These are phyloP conservation scores for Tylopilus sp. DNA, from an alignment of 1,284 basidiomycete species.

Conservation along the genomic window DNA sequence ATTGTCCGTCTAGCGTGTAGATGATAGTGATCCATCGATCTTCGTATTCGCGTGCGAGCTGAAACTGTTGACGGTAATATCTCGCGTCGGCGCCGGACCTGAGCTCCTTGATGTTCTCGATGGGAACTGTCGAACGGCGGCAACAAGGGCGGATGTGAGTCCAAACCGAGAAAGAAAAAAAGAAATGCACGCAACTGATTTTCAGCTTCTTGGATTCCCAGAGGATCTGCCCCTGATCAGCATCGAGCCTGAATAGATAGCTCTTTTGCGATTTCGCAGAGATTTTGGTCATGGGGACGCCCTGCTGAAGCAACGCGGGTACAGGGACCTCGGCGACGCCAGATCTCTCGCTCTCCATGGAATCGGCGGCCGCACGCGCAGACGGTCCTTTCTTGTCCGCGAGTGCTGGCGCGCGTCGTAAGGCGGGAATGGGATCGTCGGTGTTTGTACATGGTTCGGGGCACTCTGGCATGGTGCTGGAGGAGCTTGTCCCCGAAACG, in stretches of 20 bases:
- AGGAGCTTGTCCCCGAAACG: not conserved
- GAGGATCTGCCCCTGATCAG: slow-evolving; percentile 74
- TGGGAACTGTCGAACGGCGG: slow-evolving; percentile 55
- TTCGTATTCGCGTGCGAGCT: slow-evolving; percentile 56
- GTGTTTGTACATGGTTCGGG: not conserved
- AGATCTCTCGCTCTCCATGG: slow-evolving; percentile 7
- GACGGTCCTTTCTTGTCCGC: slow-evolving; percentile 7
- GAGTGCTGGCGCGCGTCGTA: slow-evolving; percentile 26
- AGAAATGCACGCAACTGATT: slow-evolving; percentile 52
- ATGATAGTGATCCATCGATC: slow-evolving; percentile 75
- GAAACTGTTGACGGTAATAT: slow-evolving; percentile 76
- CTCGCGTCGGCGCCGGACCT: slow-evolving; percentile 73
- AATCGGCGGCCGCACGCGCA: not conserved
- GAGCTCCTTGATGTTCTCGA: slow-evolving; percentile 89
- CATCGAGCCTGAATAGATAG: slow-evolving; percentile 69
- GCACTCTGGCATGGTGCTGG: slow-evolving; percentile 10
- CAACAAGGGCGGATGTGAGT: not conserved
- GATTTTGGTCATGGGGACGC: slow-evolving; percentile 82
- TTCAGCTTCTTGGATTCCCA: slow-evolving; percentile 80
- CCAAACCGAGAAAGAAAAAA: not conserved
- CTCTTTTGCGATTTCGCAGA: slow-evolving; percentile 80
- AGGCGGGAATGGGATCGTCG: slow-evolving; percentile 5
- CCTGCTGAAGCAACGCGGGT: slow-evolving; percentile 51
- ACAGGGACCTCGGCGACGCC: slow-evolving; percentile 40
- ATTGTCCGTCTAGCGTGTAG: slow-evolving; percentile 70